phyloP scores from a whole-genome alignment of 768 basidiomycete genomes.

The Auricularia sp. region DNA sequence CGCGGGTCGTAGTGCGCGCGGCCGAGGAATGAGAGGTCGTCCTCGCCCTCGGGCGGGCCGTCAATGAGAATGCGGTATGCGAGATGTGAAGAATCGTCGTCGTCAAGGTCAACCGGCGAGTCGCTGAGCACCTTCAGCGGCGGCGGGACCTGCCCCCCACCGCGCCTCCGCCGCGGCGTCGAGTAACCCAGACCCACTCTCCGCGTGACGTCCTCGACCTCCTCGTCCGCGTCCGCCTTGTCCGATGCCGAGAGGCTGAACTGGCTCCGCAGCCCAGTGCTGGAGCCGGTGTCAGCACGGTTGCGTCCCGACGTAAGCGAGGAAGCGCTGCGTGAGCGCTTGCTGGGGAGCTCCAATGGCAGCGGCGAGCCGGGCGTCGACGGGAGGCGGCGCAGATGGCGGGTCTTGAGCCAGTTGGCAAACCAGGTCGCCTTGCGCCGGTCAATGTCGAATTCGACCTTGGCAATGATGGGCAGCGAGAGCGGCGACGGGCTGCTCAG shows the following conservation, averaged over 20 bases:
- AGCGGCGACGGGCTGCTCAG: slow-evolving; percentile 54
- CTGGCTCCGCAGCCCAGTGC: slow-evolving; percentile 1
- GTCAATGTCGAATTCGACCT: slow-evolving; percentile 94
- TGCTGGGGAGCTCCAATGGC: neutral
- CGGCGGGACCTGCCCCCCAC: neutral
- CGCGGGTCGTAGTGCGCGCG: slow-evolving; percentile 1
- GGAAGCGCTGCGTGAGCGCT: neutral
- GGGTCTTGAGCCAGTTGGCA: slow-evolving; percentile 67
- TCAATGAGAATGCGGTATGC: neutral
- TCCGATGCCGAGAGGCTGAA: neutral
- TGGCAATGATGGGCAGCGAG: slow-evolving; percentile 72
- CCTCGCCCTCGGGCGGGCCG: neutral
- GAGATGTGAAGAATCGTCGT: neutral
- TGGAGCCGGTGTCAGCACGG: slow-evolving; percentile 1
- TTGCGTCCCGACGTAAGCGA: neutral
- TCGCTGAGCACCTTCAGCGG: slow-evolving; percentile 4
- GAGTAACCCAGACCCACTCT: neutral
- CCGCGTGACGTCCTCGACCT: slow-evolving; percentile 6
- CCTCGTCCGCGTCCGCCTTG: slow-evolving; percentile 8
- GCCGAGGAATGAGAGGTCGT: neutral
- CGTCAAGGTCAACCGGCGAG: slow-evolving; percentile 3
- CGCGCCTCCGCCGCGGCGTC: neutral
- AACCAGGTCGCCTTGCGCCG: slow-evolving; percentile 72
- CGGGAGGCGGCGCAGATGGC: slow-evolving; percentile 15
- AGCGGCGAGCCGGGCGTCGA: neutral